Conservation (phyloP, 805 yeast genomes). For the Wickerhamiella hasegawae region DNA sequence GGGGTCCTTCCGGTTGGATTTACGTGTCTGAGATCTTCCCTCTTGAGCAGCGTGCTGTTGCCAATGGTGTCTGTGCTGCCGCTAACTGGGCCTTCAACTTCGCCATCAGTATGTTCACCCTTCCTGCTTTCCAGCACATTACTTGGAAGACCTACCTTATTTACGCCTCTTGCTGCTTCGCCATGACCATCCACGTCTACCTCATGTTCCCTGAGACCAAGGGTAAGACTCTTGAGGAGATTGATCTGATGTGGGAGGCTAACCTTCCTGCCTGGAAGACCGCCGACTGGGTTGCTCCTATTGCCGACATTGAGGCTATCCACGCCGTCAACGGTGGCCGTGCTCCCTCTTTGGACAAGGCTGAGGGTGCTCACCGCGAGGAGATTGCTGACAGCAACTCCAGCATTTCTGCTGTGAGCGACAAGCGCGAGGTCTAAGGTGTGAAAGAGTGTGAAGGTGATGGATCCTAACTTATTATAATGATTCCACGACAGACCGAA, state of each 20-base stretch:
- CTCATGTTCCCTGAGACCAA: conserved; percentile 48
- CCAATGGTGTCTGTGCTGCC: conserved; percentile 55
- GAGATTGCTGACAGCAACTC: conserved; percentile 1
- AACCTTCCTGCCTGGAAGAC: conserved; percentile 15
- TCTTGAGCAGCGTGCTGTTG: conserved; percentile 58
- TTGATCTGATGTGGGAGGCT: conserved; percentile 39
- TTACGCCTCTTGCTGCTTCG: conserved; percentile 55
- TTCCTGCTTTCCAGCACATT: conserved; percentile 57
- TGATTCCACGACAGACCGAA: too few relatives aligned
- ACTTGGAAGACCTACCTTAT: conserved; percentile 51
- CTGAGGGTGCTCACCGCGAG: conserved; percentile 3
- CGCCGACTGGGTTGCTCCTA: conserved; percentile 1
- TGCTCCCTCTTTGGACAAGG: conserved; percentile 14
- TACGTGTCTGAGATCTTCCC: conserved; percentile 49
- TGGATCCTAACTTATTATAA: too few relatives aligned
- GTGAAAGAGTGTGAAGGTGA: too few relatives aligned
- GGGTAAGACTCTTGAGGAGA: conserved; percentile 51
- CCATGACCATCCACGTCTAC: conserved; percentile 41
- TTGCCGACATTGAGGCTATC: conserved; percentile 9
- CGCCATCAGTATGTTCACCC: conserved; percentile 53
- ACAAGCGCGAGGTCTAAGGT: too few relatives aligned
- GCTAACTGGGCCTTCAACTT: conserved; percentile 73
- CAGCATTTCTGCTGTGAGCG: too few relatives aligned
- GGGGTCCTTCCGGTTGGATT: conserved; percentile 78
- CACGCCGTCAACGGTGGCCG: conserved; percentile 17